A percentile compares a stretch with the other conserved stretches of the same genome.
These are phyloP conservation scores for Boletus subcaerulescens DNA, from an alignment of 768 basidiomycete genomes.

Conservation along the genomic window DNA sequence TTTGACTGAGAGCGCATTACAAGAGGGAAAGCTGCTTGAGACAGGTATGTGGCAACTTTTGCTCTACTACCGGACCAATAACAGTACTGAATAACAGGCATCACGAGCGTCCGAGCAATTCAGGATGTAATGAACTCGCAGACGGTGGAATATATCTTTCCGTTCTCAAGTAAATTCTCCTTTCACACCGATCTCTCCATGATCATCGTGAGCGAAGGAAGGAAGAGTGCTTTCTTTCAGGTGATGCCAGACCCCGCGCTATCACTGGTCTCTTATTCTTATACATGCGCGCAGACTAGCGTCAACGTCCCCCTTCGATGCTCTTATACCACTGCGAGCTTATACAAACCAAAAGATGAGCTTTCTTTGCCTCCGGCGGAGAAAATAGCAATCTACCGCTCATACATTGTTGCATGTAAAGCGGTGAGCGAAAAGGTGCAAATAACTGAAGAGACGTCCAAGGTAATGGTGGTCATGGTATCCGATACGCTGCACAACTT, in stretches of 20 bases:
- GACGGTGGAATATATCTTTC: constrained; percentile 71
- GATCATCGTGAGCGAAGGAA: constrained; percentile 59
- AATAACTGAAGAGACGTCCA: constrained; percentile 53
- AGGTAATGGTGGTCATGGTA: constrained; percentile 39
- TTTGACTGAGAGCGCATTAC: constrained; percentile 63
- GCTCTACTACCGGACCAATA: background rate
- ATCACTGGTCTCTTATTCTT: background rate
- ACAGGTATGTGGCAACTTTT: constrained; percentile 29
- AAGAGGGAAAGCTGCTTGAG: constrained; percentile 64
- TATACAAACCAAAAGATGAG: constrained; percentile 50
- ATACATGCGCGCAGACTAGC: constrained; percentile 48
- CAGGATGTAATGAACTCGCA: constrained; percentile 66
- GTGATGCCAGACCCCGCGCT: constrained; percentile 33
- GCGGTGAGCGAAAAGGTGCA: constrained; percentile 43
- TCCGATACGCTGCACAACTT: background rate
- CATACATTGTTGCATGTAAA: constrained; percentile 60
- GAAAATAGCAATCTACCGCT: constrained; percentile 53
- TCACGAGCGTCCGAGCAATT: constrained; percentile 58
- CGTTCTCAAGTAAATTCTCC: constrained; percentile 61
- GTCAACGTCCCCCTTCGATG: constrained; percentile 49
- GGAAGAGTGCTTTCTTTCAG: constrained; percentile 71
- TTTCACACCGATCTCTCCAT: constrained; percentile 76
- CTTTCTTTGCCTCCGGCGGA: constrained; percentile 46
- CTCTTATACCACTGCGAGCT: constrained; percentile 19
- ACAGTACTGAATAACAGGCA: constrained; percentile 38